These are phyloP conservation scores for Xerocomus alliaceus DNA, from an alignment of 1,284 basidiomycete species.

Conservation along the genomic window DNA sequence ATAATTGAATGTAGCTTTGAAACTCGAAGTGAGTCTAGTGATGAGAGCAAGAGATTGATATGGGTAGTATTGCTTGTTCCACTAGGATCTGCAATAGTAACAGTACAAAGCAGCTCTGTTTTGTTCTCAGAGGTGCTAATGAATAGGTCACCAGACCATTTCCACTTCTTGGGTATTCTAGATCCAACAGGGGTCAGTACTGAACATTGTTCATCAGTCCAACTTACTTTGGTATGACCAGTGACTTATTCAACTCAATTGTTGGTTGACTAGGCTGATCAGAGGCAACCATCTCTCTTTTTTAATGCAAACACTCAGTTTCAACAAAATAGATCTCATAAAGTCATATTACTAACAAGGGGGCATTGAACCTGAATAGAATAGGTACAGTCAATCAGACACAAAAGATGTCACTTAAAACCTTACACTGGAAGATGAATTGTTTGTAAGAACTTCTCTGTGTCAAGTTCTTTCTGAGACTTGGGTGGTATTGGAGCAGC, in stretches of 20 bases:
- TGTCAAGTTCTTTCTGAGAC: slow-evolving; percentile 22
- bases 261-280: slow-evolving; percentile 4
- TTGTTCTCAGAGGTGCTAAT: slow-evolving; percentile 38
- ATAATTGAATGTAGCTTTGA: slow-evolving; percentile 53
- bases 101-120: slow-evolving; percentile 54
- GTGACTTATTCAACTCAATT: slow-evolving; percentile 23
- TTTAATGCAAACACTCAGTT: background rate
- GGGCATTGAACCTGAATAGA: slow-evolving; percentile 26
- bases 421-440: slow-evolving; percentile 36
- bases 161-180: slow-evolving; percentile 51
- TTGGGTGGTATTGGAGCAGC: slow-evolving; percentile 27
- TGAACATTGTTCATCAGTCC: background rate
- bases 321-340: background rate
- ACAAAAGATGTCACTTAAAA: background rate
- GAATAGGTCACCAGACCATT: slow-evolving; percentile 56
- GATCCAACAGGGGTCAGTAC: slow-evolving; percentile 15
- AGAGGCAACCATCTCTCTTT: slow-evolving; percentile 23
- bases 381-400: background rate
- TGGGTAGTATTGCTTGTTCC: slow-evolving; percentile 53
- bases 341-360: slow-evolving; percentile 30
- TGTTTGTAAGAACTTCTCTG: slow-evolving; percentile 34
- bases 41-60: slow-evolving; percentile 53
- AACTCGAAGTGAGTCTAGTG: slow-evolving; percentile 51
- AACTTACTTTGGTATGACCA: slow-evolving; percentile 33
- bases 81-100: slow-evolving; percentile 53